phyloP scores from a whole-genome alignment of 164 flowering plant genomes.

The Pachysandra terminalis region DNA sequence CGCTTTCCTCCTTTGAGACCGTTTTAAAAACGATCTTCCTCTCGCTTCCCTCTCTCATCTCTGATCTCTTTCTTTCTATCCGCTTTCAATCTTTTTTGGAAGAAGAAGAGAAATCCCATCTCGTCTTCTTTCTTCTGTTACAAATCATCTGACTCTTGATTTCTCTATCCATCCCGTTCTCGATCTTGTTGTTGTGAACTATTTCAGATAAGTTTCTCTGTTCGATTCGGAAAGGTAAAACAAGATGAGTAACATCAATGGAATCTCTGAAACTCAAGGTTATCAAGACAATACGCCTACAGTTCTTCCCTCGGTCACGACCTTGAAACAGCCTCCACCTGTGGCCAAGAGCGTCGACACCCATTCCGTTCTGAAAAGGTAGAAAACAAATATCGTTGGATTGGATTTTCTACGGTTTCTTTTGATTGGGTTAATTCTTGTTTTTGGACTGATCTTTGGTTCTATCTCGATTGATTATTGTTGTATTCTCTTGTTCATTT shows the following conservation, averaged over 20 bases:
- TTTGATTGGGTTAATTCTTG: not conserved
- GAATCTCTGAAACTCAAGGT: slow-evolving; percentile 19
- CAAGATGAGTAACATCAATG: slow-evolving; percentile 26
- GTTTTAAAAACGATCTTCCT: too few relatives aligned
- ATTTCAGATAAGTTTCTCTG: not conserved
- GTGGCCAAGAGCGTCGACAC: slow-evolving; percentile 48
- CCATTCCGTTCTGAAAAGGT: slow-evolving; percentile 66
- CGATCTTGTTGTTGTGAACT: not conserved
- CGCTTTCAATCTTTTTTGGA: not conserved
- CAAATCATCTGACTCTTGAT: not conserved
- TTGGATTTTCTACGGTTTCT: not conserved
- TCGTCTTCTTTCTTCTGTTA: not conserved
- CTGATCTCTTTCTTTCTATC: slow-evolving; percentile 2
- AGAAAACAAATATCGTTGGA: not conserved
- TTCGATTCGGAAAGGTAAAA: slow-evolving; percentile 2
- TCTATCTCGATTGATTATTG: too few relatives aligned
- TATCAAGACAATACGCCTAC: slow-evolving; percentile 38
- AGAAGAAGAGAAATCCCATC: not conserved
- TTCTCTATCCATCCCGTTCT: too few relatives aligned
- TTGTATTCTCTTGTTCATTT: not conserved
- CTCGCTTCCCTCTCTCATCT: not conserved
- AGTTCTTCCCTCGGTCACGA: slow-evolving; percentile 21
- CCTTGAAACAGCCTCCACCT: slow-evolving; percentile 36
- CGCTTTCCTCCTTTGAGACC: not conserved
- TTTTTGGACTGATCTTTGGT: not conserved